These are phyloP conservation scores for Pelargonium fulgidum DNA, from an alignment of 441 rosid genomes.

Conservation along the genomic window DNA sequence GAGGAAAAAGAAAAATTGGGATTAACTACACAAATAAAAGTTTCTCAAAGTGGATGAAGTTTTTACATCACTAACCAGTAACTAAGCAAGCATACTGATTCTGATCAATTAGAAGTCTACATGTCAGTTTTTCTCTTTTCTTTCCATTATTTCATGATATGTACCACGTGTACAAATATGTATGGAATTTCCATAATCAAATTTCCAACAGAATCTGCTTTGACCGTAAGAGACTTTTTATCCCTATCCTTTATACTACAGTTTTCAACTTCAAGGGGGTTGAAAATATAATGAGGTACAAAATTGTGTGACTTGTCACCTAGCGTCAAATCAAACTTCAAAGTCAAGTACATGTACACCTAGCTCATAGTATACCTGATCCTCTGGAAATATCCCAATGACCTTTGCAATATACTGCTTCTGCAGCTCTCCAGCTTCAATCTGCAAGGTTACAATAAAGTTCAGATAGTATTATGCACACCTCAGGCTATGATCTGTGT, in stretches of 20 bases:
- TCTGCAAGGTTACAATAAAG: conserved; percentile 38
- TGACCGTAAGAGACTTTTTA: not conserved
- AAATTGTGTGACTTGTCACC: not conserved
- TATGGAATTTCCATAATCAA: not conserved
- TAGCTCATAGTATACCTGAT: conserved; percentile 45
- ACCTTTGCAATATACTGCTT: conserved; percentile 81
- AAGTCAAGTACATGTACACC: conserved; percentile 4
- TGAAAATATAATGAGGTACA: not conserved
- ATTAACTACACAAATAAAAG: too few species aligned
- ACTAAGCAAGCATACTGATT: not conserved
- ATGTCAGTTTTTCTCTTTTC: not conserved
- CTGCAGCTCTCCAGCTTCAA: conserved; percentile 69
- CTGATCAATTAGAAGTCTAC: not conserved
- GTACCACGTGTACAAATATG: not conserved
- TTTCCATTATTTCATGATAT: not conserved
- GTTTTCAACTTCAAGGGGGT: not conserved
- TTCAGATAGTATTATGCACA: not conserved
- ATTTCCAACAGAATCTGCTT: conserved; percentile 1
- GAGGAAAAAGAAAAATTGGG: too few species aligned
- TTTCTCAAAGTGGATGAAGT: too few species aligned
- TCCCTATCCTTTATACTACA: not conserved
- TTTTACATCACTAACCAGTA: not conserved
- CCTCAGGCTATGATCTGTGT: not conserved
- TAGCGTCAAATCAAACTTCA: conserved; percentile 6
- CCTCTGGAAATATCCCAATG: conserved; percentile 68